phyloP scores from a whole-genome alignment of 331 rosid genomes.

The Rhamnella rubrinervis region DNA sequence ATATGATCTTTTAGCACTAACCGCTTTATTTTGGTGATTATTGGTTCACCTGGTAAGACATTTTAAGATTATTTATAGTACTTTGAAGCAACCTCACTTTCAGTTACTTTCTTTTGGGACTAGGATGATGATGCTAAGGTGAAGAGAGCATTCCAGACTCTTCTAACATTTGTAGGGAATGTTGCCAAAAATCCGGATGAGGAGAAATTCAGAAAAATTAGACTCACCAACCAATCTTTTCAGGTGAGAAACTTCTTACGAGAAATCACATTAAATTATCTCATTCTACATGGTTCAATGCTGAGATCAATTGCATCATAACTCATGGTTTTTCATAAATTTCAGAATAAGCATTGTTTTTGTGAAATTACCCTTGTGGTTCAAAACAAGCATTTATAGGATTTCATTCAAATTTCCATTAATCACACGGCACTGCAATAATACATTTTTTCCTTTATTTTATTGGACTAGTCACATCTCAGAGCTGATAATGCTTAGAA shows the following conservation, averaged over 20 bases:
- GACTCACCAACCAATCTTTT: conserved; percentile 76
- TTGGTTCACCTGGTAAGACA: neutral
- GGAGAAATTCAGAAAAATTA: conserved; percentile 89
- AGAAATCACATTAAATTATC: neutral
- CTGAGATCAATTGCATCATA: neutral
- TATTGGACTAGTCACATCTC: too few relatives aligned
- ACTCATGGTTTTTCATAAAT: neutral
- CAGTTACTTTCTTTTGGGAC: conserved; percentile 27
- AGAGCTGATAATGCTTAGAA: too few relatives aligned
- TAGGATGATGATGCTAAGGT: conserved; percentile 88
- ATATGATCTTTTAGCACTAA: neutral
- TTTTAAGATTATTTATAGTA: neutral
- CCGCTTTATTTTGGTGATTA: neutral
- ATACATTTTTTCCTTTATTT: too few relatives aligned
- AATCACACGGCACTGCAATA: too few relatives aligned
- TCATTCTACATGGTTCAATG: neutral
- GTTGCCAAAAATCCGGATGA: conserved; percentile 77
- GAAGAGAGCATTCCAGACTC: conserved; percentile 91
- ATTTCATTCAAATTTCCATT: too few relatives aligned
- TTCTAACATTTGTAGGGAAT: conserved; percentile 77
- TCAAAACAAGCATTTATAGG: neutral
- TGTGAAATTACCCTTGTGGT: neutral
- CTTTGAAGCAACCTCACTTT: conserved; percentile 11
- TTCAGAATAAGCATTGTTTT: neutral
- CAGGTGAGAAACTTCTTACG: conserved; percentile 53